These are phyloP conservation scores for Colletotrichum tropicicola DNA, from an alignment of 2,329 filamentous ascomycete genomes.

Conservation along the genomic window DNA sequence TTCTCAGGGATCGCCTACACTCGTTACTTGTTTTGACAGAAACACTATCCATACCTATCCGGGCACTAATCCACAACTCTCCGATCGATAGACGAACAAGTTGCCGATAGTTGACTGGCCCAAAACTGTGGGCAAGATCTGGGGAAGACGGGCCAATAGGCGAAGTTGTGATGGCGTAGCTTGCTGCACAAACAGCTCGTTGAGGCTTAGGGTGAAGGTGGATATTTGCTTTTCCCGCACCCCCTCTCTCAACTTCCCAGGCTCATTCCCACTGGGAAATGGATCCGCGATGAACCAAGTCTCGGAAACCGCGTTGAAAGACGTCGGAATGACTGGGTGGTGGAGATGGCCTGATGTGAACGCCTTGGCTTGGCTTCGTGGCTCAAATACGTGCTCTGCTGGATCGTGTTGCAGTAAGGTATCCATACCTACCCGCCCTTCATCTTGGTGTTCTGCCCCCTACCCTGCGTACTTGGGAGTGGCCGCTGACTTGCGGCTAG, in stretches of 20 bases:
- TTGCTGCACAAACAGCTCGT: conserved; percentile 7
- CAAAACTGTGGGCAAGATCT: conserved; percentile 14
- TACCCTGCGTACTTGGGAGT: no score
- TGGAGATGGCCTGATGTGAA: conserved; percentile 3
- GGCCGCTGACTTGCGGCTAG: no score
- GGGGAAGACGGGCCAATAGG: conserved; percentile 21
- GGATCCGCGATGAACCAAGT: conserved; percentile 7
- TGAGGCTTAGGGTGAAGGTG: conserved; percentile 10
- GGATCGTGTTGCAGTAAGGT: neutral
- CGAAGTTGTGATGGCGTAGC: neutral
- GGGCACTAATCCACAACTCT: conserved; percentile 18
- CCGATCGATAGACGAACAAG: conserved; percentile 18
- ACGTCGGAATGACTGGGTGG: conserved; percentile 1
- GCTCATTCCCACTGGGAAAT: conserved; percentile 12
- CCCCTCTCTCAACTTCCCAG: neutral
- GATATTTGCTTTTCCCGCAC: conserved; percentile 6
- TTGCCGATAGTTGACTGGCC: neutral
- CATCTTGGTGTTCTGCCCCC: no score
- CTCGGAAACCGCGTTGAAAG: conserved; percentile 5
- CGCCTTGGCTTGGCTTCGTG: neutral
- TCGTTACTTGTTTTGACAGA: no score
- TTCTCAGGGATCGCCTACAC: no score
- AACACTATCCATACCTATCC: no score
- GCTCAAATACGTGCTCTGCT: neutral
- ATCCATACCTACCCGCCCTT: neutral